Evolutionary conservation across 2,329 filamentous ascomycete genomes (phyloP).

Genomic region (Cladosporium sp.): DNA sequence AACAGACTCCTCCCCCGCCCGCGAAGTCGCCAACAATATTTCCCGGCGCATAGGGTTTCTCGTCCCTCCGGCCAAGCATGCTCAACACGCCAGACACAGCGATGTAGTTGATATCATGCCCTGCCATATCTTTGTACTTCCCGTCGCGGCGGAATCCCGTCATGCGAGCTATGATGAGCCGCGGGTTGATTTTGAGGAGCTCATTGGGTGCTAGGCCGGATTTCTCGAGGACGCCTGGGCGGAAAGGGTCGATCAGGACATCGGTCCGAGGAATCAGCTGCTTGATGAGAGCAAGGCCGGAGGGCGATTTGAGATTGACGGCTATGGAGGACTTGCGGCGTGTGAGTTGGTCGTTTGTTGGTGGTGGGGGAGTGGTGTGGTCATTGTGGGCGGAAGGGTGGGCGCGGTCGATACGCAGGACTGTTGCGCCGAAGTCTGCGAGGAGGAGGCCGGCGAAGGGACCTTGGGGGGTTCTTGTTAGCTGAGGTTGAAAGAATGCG

Average conservation of each 20-base stretch:
- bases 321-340: slow-evolving; percentile 77
- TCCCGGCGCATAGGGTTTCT: slow-evolving; percentile 71
- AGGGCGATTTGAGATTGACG: slow-evolving; percentile 68
- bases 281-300: slow-evolving; percentile 63
- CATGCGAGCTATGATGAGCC: slow-evolving; percentile 77
- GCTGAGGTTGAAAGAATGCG: neutral
- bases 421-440: slow-evolving; percentile 81
- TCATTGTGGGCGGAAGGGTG: slow-evolving; percentile 35
- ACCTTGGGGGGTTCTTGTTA: slow-evolving; percentile 45
- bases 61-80: slow-evolving; percentile 66
- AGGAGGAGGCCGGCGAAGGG: slow-evolving; percentile 87
- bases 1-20: slow-evolving; percentile 77
- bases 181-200: slow-evolving; percentile 64
- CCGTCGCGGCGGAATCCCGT: slow-evolving; percentile 88
- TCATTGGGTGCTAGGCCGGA: slow-evolving; percentile 69
- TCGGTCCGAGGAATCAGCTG: slow-evolving; percentile 62
- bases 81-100: slow-evolving; percentile 76
- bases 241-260: slow-evolving; percentile 87
- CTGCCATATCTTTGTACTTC: slow-evolving; percentile 80
- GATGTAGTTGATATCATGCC: slow-evolving; percentile 95
- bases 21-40: slow-evolving; percentile 91
- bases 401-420: slow-evolving; percentile 77
- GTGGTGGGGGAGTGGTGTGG: slow-evolving; percentile 30
- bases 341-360: slow-evolving; percentile 68
- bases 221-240: slow-evolving; percentile 83